A percentile compares a stretch with the other conserved stretches of the same genome.
Evolutionary conservation across 306 rosid species (phyloP).

Genomic region (Aeschynomene evenia): DNA sequence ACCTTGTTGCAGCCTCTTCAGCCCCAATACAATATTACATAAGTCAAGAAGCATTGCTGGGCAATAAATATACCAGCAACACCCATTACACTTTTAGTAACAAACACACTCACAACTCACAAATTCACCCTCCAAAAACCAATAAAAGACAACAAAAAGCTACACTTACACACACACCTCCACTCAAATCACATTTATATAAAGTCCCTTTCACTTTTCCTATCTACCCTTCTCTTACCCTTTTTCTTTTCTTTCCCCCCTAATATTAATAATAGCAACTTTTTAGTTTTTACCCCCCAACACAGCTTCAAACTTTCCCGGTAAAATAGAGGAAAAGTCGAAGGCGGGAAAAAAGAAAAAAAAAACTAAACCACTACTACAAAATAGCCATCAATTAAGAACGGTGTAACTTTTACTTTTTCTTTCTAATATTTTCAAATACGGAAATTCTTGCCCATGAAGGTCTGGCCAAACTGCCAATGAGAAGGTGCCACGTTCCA

Average conservation of each 20-base stretch:
- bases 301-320: constrained; percentile 48
- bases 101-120: background rate
- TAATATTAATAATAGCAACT: no score
- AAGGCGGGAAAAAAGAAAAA: constrained; percentile 35
- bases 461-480: constrained; percentile 87
- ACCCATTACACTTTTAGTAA: background rate
- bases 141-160: background rate
- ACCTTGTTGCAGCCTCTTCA: constrained; percentile 72
- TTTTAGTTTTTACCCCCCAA: background rate
- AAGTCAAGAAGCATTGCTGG: constrained; percentile 13
- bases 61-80: constrained; percentile 30
- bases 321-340: constrained; percentile 51
- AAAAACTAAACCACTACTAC: background rate
- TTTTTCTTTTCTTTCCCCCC: background rate
- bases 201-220: constrained; percentile 27
- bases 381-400: background rate
- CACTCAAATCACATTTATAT: constrained; percentile 16
- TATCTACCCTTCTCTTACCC: constrained; percentile 4
- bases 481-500: constrained; percentile 64
- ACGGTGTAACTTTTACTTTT: no score
- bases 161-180: background rate
- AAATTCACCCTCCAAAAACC: constrained; percentile 16
- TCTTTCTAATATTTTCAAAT: constrained; percentile 22
- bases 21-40: constrained; percentile 22
- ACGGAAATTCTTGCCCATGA: constrained; percentile 73